A percentile compares a stretch with the other conserved stretches of the same genome.
Conservation (phyloP, 805 yeast genomes). For the Grigorovia humatica region DNA sequence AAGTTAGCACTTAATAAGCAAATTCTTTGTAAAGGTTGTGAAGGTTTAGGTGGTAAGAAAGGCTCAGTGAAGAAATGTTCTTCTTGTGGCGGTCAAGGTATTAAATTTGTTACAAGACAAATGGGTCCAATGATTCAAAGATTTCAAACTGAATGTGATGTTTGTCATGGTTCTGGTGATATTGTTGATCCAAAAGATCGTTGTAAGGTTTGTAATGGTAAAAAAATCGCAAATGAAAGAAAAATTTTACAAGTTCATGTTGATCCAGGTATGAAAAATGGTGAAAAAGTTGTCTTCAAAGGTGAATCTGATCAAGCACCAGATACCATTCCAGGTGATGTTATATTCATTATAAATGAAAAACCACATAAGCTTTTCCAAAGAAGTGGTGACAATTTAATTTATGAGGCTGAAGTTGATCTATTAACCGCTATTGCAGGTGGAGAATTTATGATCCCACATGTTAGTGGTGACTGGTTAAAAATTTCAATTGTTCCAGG, state of each 20-base stretch:
- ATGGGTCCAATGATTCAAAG: constrained; percentile 99
- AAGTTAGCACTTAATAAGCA: constrained; percentile 92
- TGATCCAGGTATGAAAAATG: constrained; percentile 94
- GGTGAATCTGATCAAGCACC: constrained; percentile 99
- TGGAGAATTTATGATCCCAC: constrained; percentile 81
- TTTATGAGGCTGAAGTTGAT: constrained; percentile 79
- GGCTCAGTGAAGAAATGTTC: constrained; percentile 82
- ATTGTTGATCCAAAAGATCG: constrained; percentile 77
- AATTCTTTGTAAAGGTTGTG: constrained; percentile 75
- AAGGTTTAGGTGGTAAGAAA: constrained; percentile 93
- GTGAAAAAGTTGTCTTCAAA: constrained; percentile 78
- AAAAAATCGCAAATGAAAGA: constrained; percentile 77
- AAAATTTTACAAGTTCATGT: constrained; percentile 89
- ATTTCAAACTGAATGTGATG: constrained; percentile 89
- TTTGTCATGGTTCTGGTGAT: constrained; percentile 87
- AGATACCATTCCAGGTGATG: constrained; percentile 92
- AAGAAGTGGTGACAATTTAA: constrained; percentile 83
- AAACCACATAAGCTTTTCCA: constrained; percentile 73
- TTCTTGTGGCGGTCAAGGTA: constrained; percentile 85
- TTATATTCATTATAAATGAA: constrained; percentile 82
- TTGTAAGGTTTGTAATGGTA: constrained; percentile 81
- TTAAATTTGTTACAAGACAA: constrained; percentile 86
- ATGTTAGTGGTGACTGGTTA: constrained; percentile 84
- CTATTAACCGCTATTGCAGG: constrained; percentile 93
- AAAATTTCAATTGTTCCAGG: constrained; percentile 81